Evolutionary conservation across 805 yeast species (phyloP).

Genomic region (Hanseniaspora nectarophila): DNA sequence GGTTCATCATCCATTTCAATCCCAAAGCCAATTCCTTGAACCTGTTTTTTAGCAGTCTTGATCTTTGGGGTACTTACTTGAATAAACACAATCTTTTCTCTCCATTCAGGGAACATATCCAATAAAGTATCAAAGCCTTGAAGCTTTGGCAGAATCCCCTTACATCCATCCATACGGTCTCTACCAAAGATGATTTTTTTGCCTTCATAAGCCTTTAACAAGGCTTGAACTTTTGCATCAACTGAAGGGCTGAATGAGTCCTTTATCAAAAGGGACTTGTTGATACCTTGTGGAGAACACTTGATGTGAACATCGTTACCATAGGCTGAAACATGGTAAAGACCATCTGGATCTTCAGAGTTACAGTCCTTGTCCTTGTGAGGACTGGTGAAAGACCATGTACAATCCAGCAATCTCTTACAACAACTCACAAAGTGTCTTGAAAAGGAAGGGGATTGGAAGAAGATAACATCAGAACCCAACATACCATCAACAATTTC

Average conservation of each 20-base stretch:
- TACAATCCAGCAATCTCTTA: constrained; percentile 75
- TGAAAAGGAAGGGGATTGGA: constrained; percentile 76
- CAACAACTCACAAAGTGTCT: constrained; percentile 88
- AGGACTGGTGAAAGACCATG: constrained; percentile 31
- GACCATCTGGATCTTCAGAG: constrained; percentile 34
- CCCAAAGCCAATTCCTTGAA: constrained; percentile 30
- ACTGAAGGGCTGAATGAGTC: constrained; percentile 40
- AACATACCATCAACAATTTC: constrained; percentile 81
- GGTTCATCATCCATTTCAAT: constrained; percentile 15
- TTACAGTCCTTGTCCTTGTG: constrained; percentile 25
- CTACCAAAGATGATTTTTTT: constrained; percentile 83
- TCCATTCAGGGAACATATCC: constrained; percentile 87
- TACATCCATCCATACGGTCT: constrained; percentile 79
- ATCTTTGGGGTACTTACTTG: constrained; percentile 71
- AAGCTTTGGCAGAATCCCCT: constrained; percentile 87
- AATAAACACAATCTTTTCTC: constrained; percentile 70
- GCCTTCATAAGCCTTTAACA: constrained; percentile 49
- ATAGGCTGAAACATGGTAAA: constrained; percentile 44
- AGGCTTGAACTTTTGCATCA: constrained; percentile 52
- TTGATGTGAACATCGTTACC: constrained; percentile 67
- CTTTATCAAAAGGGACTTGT: constrained; percentile 51
- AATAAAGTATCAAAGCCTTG: constrained; percentile 83
- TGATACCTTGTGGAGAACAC: constrained; percentile 82
- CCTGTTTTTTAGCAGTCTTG: constrained; percentile 25
- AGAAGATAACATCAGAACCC: constrained; percentile 76